Percentiles rank a stretch among this genome's conserved stretches.
Evolutionary conservation across 768 basidiomycete genomes (phyloP).

Genomic region (Kwoniella botswanensis): DNA sequence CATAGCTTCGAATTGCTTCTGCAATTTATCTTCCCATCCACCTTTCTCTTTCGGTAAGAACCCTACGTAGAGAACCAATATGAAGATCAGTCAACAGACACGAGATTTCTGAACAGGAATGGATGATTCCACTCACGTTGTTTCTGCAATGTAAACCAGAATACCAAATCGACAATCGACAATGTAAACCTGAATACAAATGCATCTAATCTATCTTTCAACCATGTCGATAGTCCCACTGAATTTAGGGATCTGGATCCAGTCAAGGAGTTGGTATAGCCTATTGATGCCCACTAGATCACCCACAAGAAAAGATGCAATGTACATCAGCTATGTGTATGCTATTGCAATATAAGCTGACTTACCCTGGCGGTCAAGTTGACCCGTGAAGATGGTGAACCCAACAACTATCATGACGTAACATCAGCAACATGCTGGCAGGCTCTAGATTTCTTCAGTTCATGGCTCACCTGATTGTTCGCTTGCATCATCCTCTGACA

Average conservation of each 20-base stretch:
- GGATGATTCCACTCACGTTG: slow-evolving; percentile 54
- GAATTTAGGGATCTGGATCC: slow-evolving; percentile 55
- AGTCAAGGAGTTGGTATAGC: slow-evolving; percentile 66
- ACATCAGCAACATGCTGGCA: not conserved
- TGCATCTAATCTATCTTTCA: slow-evolving; percentile 60
- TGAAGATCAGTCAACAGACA: not conserved
- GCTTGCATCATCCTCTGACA: slow-evolving; percentile 60
- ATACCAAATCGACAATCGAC: slow-evolving; percentile 72
- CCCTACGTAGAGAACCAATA: slow-evolving; percentile 58
- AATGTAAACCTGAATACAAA: slow-evolving; percentile 70
- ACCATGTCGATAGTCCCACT: slow-evolving; percentile 56
- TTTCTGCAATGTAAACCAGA: slow-evolving; percentile 67
- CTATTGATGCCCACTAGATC: slow-evolving; percentile 51
- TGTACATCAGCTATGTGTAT: no score
- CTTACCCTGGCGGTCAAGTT: slow-evolving; percentile 85
- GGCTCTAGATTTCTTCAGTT: no score
- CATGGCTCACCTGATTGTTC: slow-evolving; percentile 59
- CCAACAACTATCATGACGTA: slow-evolving; percentile 66
- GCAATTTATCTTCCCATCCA: slow-evolving; percentile 81
- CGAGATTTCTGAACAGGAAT: not conserved
- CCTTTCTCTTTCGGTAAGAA: slow-evolving; percentile 52
- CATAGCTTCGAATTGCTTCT: slow-evolving; percentile 65
- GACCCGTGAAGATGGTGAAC: slow-evolving; percentile 86
- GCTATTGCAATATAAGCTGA: no score
- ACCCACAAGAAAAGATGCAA: no score